Evolutionary conservation across 768 basidiomycete genomes (phyloP).

Genomic region (Kwoniella heveanensis): DNA sequence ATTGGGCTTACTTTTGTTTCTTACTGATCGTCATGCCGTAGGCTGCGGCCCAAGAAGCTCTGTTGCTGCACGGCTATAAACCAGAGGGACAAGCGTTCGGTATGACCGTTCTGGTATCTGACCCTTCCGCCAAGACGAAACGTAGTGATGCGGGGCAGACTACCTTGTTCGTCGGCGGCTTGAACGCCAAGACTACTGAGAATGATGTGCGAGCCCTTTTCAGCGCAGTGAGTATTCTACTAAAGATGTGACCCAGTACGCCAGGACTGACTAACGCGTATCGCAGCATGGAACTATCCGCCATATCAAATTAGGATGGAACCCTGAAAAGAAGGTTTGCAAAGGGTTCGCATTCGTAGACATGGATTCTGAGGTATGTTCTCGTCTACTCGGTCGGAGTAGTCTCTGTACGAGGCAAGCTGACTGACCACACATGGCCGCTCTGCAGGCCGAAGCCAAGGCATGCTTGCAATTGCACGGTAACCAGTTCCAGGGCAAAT

Average conservation of each 20-base stretch:
- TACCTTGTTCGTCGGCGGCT: slow-evolving; percentile 84
- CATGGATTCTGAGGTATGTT: slow-evolving; percentile 73
- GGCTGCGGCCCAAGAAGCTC: slow-evolving; percentile 67
- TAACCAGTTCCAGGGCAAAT: slow-evolving; percentile 25
- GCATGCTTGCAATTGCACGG: slow-evolving; percentile 35
- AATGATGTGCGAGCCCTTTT: slow-evolving; percentile 79
- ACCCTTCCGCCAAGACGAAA: slow-evolving; percentile 84
- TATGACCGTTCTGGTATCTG: slow-evolving; percentile 80
- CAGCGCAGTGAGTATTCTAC: slow-evolving; percentile 39
- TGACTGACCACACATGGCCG: no score
- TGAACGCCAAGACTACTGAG: slow-evolving; percentile 76
- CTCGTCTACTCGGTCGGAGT: no score
- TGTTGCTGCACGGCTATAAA: slow-evolving; percentile 76
- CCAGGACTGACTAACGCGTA: slow-evolving; percentile 1
- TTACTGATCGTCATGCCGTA: slow-evolving; percentile 32
- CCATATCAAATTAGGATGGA: slow-evolving; percentile 74
- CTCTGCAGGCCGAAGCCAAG: slow-evolving; percentile 33
- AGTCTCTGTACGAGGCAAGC: no score
- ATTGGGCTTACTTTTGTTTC: no score
- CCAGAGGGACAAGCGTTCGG: slow-evolving; percentile 60
- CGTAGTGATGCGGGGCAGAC: slow-evolving; percentile 82
- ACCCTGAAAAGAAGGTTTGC: slow-evolving; percentile 64
- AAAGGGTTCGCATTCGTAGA: slow-evolving; percentile 94
- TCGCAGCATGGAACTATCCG: slow-evolving; percentile 78
- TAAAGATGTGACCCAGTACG: no score